Percentiles rank a stretch among this genome's conserved stretches.
These are phyloP conservation scores for Microdochium paspali DNA, from an alignment of 2,329 filamentous ascomycete species.

Conservation along the genomic window DNA sequence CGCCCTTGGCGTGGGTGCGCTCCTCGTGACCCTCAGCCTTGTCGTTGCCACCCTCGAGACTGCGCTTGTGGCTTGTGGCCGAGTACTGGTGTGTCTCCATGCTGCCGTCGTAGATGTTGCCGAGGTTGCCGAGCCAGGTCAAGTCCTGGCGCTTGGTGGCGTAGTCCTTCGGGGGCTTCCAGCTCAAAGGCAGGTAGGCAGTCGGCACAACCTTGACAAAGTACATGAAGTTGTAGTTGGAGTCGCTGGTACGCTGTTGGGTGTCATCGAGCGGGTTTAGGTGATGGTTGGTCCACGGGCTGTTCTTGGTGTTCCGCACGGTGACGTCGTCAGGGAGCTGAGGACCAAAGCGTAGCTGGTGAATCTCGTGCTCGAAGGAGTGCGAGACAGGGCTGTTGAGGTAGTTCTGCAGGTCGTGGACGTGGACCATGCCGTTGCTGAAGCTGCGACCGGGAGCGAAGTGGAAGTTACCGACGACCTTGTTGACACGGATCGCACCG, in stretches of 20 bases:
- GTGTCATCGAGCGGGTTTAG: conserved; percentile 82
- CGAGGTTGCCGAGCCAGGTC: conserved; percentile 56
- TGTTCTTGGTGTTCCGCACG: conserved; percentile 42
- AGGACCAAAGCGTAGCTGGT: conserved; percentile 86
- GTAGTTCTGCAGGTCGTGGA: conserved; percentile 96
- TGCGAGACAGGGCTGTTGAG: conserved; percentile 68
- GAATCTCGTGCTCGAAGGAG: conserved; percentile 82
- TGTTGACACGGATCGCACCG: conserved; percentile 88
- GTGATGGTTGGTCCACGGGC: conserved; percentile 80
- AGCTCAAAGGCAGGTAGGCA: conserved; percentile 85
- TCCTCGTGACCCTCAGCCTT: conserved; percentile 84
- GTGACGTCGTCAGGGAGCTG: conserved; percentile 68
- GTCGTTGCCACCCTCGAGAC: conserved; percentile 74
- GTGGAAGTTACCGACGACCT: conserved; percentile 98
- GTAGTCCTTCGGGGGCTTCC: conserved; percentile 40
- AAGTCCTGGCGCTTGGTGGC: conserved; percentile 8
- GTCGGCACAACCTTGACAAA: conserved; percentile 98
- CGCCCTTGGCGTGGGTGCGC: conserved; percentile 77
- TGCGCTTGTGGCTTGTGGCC: conserved; percentile 92
- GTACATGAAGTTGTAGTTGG: conserved; percentile 96
- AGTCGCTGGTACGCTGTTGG: conserved; percentile 66
- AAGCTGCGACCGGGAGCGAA: conserved; percentile 93
- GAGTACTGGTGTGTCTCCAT: conserved; percentile 98
- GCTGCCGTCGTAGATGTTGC: conserved; percentile 61
- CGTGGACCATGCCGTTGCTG: conserved; percentile 93